phyloP scores from a whole-genome alignment of 805 yeast species.

The Aciculoconidium aculeatum region DNA sequence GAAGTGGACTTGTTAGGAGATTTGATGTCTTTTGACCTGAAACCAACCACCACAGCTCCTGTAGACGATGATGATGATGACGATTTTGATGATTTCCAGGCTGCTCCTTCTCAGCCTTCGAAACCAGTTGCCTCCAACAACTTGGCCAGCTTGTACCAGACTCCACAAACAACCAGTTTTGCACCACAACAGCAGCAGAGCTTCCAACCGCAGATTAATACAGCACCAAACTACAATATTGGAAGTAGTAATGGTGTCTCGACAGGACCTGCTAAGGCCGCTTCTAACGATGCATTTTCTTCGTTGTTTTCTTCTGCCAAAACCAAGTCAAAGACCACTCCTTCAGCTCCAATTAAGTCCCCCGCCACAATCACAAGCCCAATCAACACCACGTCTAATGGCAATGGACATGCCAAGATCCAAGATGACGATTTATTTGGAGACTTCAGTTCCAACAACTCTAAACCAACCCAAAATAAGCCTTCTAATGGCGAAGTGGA shows the following conservation, averaged over 20 bases:
- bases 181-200: constrained; percentile 10
- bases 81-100: constrained; percentile 80
- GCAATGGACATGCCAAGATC: constrained; percentile 8
- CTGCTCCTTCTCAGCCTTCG: constrained; percentile 42
- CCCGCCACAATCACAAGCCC: constrained; percentile 4
- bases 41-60: constrained; percentile 11
- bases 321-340: constrained; percentile 25
- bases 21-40: constrained; percentile 38
- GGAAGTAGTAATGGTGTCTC: constrained; percentile 28
- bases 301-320: constrained; percentile 65
- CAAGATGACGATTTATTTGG: constrained; percentile 28
- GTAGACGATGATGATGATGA: constrained; percentile 49
- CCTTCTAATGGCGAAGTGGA: constrained; percentile 37
- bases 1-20: constrained; percentile 44
- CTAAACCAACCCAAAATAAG: constrained; percentile 11
- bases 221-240: constrained; percentile 15
- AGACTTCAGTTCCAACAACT: constrained; percentile 22
- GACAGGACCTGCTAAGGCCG: constrained; percentile 31
- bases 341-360: constrained; percentile 6
- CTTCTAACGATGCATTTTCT: constrained; percentile 62
- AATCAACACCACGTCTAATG: constrained; percentile 11
- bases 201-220: constrained; percentile 8
- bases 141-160: constrained; percentile 24
- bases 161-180: constrained; percentile 11
- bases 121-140: constrained; percentile 16